Evolutionary conservation across 1,284 basidiomycete species (phyloP), one percentile per base, ranked within the genome.

Genomic region (Austroboletus novae-zelandiae): DNA sequence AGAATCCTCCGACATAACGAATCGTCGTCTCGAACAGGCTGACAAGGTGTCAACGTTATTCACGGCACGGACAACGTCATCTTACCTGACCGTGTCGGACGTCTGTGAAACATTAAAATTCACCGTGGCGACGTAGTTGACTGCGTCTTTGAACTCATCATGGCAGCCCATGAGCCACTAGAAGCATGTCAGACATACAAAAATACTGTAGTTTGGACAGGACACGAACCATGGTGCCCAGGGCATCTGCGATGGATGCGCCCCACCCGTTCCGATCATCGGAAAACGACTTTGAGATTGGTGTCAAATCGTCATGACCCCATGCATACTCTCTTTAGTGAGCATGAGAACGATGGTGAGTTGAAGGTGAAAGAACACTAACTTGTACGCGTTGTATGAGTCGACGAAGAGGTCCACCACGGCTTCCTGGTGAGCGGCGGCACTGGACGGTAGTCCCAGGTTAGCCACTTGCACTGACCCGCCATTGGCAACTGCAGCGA

Each of bases 11-110:
- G 3, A 87, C 65, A 76, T 80, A 94, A 15, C 94, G 88, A 55
- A 97, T 97, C 0, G 85, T 90, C 0, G 89, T 93, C 72, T 96
- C 94, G 62, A 96, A 96, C 4, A 93, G 74, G 47, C 88, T 87
- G 30, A 0, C 14, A 1, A 11, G 13, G 18, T 53, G 25, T 51
- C 25, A 15, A 20, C 8, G 0, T 5, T 6, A 4, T 20, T 40
- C 18, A 14, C 23, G 13, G 9, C 8, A 34, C 6, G 7, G 27
- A 50, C n/a, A 29, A 8, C 14, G 43, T 6, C 9, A 2, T n/a
- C 10, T 51, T 57, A 83, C 83, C 76, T 85, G 60, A 83, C 79
- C 4, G 74, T 74, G 50, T 75, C 72, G 3, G 65, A 25, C 0
- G 79, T 80, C 45, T 43, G 27, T 1, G 82, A 80, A 42, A 67